Conservation (phyloP, 2,329 filamentous ascomycete genomes). For the Fusarium sp. region DNA sequence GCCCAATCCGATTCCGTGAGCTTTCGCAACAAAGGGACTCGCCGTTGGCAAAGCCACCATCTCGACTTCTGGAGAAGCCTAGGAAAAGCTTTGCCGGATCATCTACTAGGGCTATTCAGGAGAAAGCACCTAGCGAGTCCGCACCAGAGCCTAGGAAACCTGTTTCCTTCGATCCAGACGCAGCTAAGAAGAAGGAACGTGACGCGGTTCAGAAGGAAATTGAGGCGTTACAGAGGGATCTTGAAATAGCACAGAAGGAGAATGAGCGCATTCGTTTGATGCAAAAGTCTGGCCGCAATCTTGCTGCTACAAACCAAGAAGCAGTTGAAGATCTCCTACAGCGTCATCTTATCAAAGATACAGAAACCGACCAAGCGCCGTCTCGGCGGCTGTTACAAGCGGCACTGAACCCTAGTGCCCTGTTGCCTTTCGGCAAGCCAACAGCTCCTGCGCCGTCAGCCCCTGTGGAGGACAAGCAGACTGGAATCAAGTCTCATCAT, state of each 20-base stretch:
- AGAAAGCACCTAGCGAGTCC: background rate
- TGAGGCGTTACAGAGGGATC: slow-evolving; percentile 65
- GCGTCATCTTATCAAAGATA: slow-evolving; percentile 53
- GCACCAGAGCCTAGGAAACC: slow-evolving; percentile 10
- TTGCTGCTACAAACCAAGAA: slow-evolving; percentile 51
- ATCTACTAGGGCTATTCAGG: background rate
- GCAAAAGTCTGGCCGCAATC: slow-evolving; percentile 54
- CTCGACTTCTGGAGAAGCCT: slow-evolving; percentile 42
- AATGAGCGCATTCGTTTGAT: slow-evolving; percentile 63
- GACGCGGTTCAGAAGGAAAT: slow-evolving; percentile 67
- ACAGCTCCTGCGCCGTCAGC: slow-evolving; percentile 41
- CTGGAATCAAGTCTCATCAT: slow-evolving; percentile 69
- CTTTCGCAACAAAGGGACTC: slow-evolving; percentile 56
- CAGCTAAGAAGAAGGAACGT: slow-evolving; percentile 62
- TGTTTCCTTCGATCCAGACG: slow-evolving; percentile 52
- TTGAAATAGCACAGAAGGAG: slow-evolving; percentile 67
- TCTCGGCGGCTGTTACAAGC: slow-evolving; percentile 59
- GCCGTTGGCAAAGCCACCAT: slow-evolving; percentile 59
- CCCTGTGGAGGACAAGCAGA: slow-evolving; percentile 47
- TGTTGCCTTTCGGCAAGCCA: slow-evolving; percentile 62
- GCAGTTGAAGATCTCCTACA: slow-evolving; percentile 56
- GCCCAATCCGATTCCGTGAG: slow-evolving; percentile 61
- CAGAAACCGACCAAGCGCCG: slow-evolving; percentile 41
- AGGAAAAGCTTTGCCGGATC: slow-evolving; percentile 17
- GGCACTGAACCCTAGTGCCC: slow-evolving; percentile 62